Evolutionary conservation across 139 green algal genomes (phyloP).

Genomic region (Microglena sp.): DNA sequence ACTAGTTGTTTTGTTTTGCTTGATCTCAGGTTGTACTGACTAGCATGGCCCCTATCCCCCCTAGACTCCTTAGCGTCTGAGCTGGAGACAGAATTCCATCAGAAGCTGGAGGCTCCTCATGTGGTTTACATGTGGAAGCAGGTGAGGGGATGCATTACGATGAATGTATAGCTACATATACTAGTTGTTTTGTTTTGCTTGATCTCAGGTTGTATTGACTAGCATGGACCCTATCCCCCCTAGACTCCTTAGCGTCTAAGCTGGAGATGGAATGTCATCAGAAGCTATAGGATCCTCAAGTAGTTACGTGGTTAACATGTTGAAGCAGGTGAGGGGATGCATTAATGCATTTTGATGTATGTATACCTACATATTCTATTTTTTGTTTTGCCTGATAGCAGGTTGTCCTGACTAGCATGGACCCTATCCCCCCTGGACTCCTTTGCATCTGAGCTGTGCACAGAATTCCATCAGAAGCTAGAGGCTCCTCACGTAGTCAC

Average conservation of each 20-base stretch:
- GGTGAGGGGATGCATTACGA: too few species aligned
- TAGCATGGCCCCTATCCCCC: constrained; percentile 78
- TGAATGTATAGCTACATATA: too few species aligned
- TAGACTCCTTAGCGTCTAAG: constrained; percentile 81
- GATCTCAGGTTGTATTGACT: too few species aligned
- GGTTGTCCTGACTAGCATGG: too few species aligned
- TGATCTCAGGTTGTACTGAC: too few species aligned
- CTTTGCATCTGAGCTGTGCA: constrained; percentile 76
- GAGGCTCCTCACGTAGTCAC: constrained; percentile 84
- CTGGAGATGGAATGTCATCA: constrained; percentile 58
- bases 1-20: too few species aligned
- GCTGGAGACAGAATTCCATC: constrained; percentile 56
- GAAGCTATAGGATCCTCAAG: constrained; percentile 72
- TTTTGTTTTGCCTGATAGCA: too few species aligned
- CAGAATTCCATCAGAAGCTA: constrained; percentile 57
- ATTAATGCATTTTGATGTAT: too few species aligned
- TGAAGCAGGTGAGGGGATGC: constrained; percentile 70
- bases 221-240: constrained; percentile 83
- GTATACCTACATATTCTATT: too few species aligned
- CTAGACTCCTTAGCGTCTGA: constrained; percentile 80
- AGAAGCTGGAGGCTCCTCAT: constrained; percentile 12
- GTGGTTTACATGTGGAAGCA: neutral
- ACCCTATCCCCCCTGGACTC: constrained; percentile 79
- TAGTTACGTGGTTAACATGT: constrained; percentile 87
- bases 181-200: too few species aligned